Evolutionary conservation across 352 stramenopile genomes (phyloP), one percentile per base, ranked within the genome.

Genomic region (Globisporangium spiculum): DNA sequence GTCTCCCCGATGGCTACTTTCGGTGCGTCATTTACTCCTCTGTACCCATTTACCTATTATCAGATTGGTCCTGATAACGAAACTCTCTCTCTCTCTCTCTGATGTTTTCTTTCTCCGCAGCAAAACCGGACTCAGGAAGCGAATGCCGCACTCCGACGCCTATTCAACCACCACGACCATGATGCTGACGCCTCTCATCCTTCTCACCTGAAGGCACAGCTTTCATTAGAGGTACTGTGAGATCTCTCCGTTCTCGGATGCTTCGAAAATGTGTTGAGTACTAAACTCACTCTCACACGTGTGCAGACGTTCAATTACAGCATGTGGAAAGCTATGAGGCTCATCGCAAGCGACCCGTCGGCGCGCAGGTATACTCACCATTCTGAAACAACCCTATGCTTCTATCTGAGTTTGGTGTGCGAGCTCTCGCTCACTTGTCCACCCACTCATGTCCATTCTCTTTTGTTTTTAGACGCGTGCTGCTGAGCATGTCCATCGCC

Each of bases 1-100:
- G 68, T 92, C 84, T 8, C 82, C 80, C 52, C 78, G 84, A 44
- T 92, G 84, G 84, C 73, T 92, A 9, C 74, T 88, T 44, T 79
- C 78, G 41, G 83, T 90, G 24, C 36, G 70, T 80, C 20, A 24
- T 52, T 24, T 52, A 20, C 27, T 6, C 16, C 18, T 56, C 32
- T 20, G 3, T 26, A 20, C 24, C 26, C 34, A 10, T 53, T 53
- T 9, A 22, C 5, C 6, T 10, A 46, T 60, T 9, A 18, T 34
- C 27, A 22, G 32, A 32, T 32, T n/a, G 18, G n/a, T 9, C 18
- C 18, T 41, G 14, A 60, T 8, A 14, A 4, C 2, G 30, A 63
- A 6, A 8, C 8, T 14, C 14, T 4, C 20, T 60, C 8, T 46
- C 22, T 24, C 22, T 24, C 44, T n/a, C 20, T 60, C 8, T 46